These are phyloP conservation scores for Plectranthus barbatus DNA, from an alignment of 257 asterid species.

Conservation along the genomic window DNA sequence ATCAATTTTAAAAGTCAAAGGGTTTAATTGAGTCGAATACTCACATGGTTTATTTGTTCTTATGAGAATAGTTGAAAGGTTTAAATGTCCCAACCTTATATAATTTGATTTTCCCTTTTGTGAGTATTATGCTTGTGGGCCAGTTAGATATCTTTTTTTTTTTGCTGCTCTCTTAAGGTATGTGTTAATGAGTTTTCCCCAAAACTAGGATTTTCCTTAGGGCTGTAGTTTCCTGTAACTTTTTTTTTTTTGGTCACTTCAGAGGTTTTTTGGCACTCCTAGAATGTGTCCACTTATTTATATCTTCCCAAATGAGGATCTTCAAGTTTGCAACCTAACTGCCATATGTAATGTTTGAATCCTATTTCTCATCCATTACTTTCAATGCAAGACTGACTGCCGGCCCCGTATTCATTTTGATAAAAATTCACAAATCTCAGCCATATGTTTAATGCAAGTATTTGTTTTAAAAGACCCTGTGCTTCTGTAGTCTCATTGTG, in stretches of 20 bases:
- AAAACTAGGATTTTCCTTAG: background rate
- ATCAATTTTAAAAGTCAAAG: too few species aligned
- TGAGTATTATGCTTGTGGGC: background rate
- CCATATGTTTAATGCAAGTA: background rate
- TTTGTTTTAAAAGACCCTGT: background rate
- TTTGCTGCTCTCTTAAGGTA: background rate
- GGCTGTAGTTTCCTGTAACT: background rate
- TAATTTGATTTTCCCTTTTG: background rate
- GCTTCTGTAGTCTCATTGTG: background rate
- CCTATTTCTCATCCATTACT: background rate
- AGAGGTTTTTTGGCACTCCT: background rate
- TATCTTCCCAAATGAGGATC: background rate
- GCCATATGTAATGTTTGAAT: background rate
- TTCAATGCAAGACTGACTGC: background rate
- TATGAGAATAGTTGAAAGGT: too few species aligned
- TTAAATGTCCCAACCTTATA: too few species aligned
- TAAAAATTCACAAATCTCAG: background rate
- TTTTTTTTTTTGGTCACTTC: background rate
- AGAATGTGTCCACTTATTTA: background rate
- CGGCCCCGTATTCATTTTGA: background rate
- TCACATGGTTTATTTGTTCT: too few species aligned
- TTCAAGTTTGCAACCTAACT: background rate
- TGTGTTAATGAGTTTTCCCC: background rate
- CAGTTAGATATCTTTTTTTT: background rate
- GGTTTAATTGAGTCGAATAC: too few species aligned